A percentile compares a stretch with the other conserved stretches of the same genome.
phyloP scores from a whole-genome alignment of 495 filamentous ascomycete species.

The Hyaloscypha hepaticicola region DNA sequence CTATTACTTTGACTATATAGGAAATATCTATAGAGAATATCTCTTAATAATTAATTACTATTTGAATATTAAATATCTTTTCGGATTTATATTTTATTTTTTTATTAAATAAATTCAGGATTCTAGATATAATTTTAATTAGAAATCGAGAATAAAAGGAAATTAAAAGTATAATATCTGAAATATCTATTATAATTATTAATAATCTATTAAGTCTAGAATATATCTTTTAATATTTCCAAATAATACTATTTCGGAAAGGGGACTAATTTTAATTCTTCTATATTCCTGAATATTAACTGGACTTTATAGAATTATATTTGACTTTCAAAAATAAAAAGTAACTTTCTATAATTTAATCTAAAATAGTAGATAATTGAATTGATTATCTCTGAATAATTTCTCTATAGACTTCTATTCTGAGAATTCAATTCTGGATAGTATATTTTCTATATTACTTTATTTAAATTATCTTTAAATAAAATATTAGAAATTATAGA shows the following conservation, averaged over 20 bases:
- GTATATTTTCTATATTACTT: too few relatives aligned
- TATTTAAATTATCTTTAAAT: too few relatives aligned
- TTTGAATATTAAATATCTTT: background rate
- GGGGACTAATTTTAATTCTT: background rate
- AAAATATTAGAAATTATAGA: too few relatives aligned
- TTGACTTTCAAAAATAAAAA: background rate
- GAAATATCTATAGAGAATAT: slow-evolving; percentile 7
- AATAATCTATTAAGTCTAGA: slow-evolving; percentile 4
- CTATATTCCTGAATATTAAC: too few relatives aligned
- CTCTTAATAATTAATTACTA: background rate
- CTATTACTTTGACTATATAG: slow-evolving; percentile 13
- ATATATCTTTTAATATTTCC: slow-evolving; percentile 6
- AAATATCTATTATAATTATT: slow-evolving; percentile 6
- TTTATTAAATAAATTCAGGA: background rate
- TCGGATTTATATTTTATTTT: slow-evolving; percentile 2
- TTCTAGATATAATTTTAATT: background rate
- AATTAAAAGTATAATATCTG: background rate
- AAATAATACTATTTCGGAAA: slow-evolving; percentile 9
- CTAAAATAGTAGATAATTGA: too few relatives aligned
- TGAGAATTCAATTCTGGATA: too few relatives aligned
- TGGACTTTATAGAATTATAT: background rate
- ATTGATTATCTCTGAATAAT: too few relatives aligned
- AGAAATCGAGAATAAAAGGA: background rate
- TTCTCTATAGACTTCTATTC: too few relatives aligned
- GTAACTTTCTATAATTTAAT: too few relatives aligned